These are phyloP conservation scores for Candida ovalis DNA, from an alignment of 805 yeast genomes.

Conservation along the genomic window DNA sequence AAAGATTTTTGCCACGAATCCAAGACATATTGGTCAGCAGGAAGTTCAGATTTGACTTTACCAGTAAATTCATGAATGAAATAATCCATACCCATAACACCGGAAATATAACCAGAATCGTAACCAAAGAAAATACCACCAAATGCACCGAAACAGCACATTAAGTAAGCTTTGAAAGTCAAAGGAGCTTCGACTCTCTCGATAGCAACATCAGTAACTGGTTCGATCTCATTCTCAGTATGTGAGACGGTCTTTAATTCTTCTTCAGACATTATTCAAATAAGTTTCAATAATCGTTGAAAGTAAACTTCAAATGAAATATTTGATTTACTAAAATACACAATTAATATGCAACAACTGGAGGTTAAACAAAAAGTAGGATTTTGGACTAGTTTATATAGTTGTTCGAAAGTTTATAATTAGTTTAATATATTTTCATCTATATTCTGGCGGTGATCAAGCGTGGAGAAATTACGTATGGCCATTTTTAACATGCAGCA, in stretches of 20 bases:
- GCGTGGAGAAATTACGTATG: no score
- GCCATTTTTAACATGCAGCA: no score
- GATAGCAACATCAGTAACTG: conserved; percentile 5
- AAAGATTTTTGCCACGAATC: conserved; percentile 36
- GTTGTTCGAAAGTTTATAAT: no score
- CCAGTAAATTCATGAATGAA: conserved; percentile 28
- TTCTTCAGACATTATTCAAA: conserved; percentile 1
- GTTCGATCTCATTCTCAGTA: not conserved
- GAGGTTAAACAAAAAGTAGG: no score
- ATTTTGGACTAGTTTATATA: no score
- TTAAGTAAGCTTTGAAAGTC: conserved; percentile 33
- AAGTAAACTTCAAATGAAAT: no score
- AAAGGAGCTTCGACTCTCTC: conserved; percentile 35
- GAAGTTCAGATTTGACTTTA: conserved; percentile 15
- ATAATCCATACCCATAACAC: conserved; percentile 61
- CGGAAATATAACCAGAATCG: conserved; percentile 67
- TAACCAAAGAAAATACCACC: conserved; percentile 68
- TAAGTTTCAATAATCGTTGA: no score
- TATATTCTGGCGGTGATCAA: no score
- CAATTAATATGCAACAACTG: no score
- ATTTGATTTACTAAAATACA: no score
- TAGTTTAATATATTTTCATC: no score
- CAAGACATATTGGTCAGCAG: conserved; percentile 19
- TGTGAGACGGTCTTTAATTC: not conserved
- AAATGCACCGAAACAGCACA: conserved; percentile 58